These are phyloP conservation scores for Skeletonema grethae DNA, from an alignment of 108 stramenopile genomes.

Conservation along the genomic window DNA sequence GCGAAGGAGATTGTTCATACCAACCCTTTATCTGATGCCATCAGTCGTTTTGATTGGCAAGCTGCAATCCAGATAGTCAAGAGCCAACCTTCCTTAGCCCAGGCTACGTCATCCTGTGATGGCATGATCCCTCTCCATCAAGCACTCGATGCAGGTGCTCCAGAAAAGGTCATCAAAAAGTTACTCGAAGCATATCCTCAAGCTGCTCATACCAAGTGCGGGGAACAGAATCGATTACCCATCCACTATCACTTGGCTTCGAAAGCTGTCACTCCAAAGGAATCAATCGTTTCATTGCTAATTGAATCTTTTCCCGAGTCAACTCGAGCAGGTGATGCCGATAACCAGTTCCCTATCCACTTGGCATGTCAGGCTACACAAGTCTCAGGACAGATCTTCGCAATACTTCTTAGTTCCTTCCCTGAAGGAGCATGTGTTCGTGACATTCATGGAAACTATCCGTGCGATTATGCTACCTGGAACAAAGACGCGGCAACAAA, in stretches of 20 bases:
- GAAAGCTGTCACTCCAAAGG: neutral
- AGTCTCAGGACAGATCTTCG: neutral
- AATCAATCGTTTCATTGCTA: neutral
- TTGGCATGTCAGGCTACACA: conserved; percentile 1
- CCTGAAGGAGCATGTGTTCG: neutral
- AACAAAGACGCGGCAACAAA: neutral
- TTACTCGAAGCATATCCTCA: neutral
- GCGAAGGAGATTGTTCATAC: neutral
- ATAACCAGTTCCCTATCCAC: neutral
- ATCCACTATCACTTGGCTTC: neutral
- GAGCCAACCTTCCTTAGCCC: neutral
- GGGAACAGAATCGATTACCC: neutral
- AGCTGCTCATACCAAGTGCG: neutral
- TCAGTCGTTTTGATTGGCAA: neutral
- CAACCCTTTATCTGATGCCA: neutral
- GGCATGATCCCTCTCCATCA: neutral
- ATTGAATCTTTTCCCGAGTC: neutral
- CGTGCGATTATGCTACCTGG: neutral
- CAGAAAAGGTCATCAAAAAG: neutral
- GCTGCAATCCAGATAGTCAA: neutral
- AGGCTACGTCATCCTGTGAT: neutral
- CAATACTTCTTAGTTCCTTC: neutral
- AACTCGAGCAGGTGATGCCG: neutral
- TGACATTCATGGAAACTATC: neutral
- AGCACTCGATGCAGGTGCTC: neutral